phyloP scores from a whole-genome alignment of 768 basidiomycete species.

The Paxillus ammoniavirescens region DNA sequence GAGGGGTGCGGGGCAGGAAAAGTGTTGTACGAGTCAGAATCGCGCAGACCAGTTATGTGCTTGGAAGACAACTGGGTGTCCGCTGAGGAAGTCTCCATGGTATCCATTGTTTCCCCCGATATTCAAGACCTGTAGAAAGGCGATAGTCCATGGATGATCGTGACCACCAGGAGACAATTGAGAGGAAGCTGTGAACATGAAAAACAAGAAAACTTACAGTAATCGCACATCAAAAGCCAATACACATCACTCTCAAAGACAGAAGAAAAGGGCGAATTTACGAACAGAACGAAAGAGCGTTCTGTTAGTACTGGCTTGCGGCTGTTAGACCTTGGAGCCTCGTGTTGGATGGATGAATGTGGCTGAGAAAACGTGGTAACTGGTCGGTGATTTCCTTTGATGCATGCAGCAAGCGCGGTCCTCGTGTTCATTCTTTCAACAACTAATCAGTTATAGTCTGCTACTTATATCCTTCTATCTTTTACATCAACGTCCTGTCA shows the following conservation, averaged over 20 bases:
- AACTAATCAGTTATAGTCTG: conserved; percentile 10
- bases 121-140: conserved; percentile 30
- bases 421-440: background rate
- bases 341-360: conserved; percentile 26
- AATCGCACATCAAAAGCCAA: conserved; percentile 23
- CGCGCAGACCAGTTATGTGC: conserved; percentile 4
- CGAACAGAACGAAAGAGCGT: conserved; percentile 9
- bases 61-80: conserved; percentile 26
- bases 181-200: background rate
- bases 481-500: conserved; percentile 11
- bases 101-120: conserved; percentile 31
- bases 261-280: conserved; percentile 9
- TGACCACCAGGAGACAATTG: background rate
- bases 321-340: conserved; percentile 22
- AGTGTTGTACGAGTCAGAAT: conserved; percentile 6
- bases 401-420: conserved; percentile 5
- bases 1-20: conserved; percentile 13
- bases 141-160: background rate
- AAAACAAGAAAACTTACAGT: conserved; percentile 9
- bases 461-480: conserved; percentile 15
- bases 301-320: conserved; percentile 4
- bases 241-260: conserved; percentile 20
- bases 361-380: conserved; percentile 35
- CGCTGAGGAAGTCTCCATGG: conserved; percentile 30
- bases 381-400: conserved; percentile 26